Conservation (phyloP, 2,329 filamentous ascomycete genomes). For the Westerdykella ornata region DNA sequence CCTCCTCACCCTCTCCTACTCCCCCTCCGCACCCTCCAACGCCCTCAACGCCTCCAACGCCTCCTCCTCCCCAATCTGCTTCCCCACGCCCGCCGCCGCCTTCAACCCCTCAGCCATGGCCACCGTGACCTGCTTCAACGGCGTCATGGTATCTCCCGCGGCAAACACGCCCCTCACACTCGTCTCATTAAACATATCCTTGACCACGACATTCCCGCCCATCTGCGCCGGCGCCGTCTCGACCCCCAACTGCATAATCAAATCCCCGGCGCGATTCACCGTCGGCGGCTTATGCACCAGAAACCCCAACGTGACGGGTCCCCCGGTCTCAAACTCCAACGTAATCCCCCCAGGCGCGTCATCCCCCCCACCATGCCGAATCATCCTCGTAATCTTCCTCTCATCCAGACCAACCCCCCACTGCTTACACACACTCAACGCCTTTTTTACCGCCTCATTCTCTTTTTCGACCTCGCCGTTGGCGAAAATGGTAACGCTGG, state of each 20-base stretch:
- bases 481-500: conserved; percentile 22
- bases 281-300: conserved; percentile 23
- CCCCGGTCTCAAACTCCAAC: conserved; percentile 23
- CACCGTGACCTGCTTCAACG: conserved; percentile 29
- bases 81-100: conserved; percentile 20
- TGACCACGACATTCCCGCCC: conserved; percentile 40
- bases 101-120: conserved; percentile 27
- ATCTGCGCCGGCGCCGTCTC: conserved; percentile 36
- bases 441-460: conserved; percentile 12
- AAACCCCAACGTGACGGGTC: conserved; percentile 22
- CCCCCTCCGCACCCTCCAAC: conserved; percentile 7
- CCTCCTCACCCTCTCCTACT: too few relatives aligned
- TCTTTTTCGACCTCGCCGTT: conserved; percentile 14
- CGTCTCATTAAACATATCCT: conserved; percentile 46
- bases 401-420: conserved; percentile 22
- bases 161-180: conserved; percentile 48
- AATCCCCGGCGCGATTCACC: conserved; percentile 25
- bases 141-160: conserved; percentile 43
- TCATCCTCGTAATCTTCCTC: conserved; percentile 17
- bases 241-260: conserved; percentile 26
- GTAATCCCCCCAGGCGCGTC: conserved; percentile 21
- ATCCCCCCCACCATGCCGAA: conserved; percentile 22
- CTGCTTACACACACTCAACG: conserved; percentile 15
- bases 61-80: conserved; percentile 20
- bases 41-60: conserved; percentile 10